These are phyloP conservation scores for Ceriops tagal DNA, from an alignment of 345 rosid species.

Conservation along the genomic window DNA sequence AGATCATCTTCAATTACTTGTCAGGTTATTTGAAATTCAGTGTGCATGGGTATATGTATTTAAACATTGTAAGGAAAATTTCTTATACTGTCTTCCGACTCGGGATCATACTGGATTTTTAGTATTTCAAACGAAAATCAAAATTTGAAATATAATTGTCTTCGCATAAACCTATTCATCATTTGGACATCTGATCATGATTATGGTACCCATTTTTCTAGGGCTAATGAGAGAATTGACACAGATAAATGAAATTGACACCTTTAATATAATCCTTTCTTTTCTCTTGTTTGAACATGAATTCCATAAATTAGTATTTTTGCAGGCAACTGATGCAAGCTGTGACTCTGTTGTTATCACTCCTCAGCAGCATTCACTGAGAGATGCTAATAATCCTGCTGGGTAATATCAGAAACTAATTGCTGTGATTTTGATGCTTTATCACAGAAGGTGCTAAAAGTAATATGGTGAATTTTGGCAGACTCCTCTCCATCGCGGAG, in stretches of 20 bases:
- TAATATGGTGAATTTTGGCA: slow-evolving; percentile 26
- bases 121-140: no score
- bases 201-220: background rate
- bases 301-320: slow-evolving; percentile 13
- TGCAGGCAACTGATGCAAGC: slow-evolving; percentile 86
- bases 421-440: background rate
- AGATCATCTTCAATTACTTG: background rate
- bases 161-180: background rate
- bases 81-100: no score
- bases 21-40: background rate
- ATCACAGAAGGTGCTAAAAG: background rate
- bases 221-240: background rate
- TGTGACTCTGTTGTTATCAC: slow-evolving; percentile 95
- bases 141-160: no score
- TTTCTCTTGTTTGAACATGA: slow-evolving; percentile 10
- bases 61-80: no score
- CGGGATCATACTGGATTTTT: no score
- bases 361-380: slow-evolving; percentile 88
- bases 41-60: no score
- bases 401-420: slow-evolving; percentile 49
- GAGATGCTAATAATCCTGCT: slow-evolving; percentile 97
- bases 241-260: background rate
- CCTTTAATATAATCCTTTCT: background rate
- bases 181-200: background rate
- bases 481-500: slow-evolving; percentile 99